Evolutionary conservation across 2,329 filamentous ascomycete species (phyloP).

Genomic region (Fusarium musae): DNA sequence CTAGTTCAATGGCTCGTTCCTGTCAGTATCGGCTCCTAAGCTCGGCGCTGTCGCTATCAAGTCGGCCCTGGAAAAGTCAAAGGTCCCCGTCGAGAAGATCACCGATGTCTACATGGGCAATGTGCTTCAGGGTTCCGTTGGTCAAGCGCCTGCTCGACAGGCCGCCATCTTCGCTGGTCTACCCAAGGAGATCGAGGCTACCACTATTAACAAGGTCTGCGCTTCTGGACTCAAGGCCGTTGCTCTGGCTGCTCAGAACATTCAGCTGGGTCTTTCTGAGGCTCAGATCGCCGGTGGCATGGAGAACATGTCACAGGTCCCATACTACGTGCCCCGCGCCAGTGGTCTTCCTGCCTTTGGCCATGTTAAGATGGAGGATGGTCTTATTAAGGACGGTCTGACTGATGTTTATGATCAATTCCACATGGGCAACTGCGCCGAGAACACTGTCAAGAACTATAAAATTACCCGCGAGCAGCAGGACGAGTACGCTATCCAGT

Average conservation of each 20-base stretch:
- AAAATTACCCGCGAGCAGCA: conserved; percentile 84
- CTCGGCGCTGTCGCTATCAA: conserved; percentile 93
- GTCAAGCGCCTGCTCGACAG: conserved; percentile 92
- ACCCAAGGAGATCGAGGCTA: conserved; percentile 81
- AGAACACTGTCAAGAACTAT: conserved; percentile 92
- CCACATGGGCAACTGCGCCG: conserved; percentile 98
- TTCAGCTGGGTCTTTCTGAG: conserved; percentile 89
- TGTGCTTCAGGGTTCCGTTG: conserved; percentile 84
- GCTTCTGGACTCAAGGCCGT: conserved; percentile 95
- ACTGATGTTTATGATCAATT: conserved; percentile 97
- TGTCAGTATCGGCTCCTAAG: conserved; percentile 83
- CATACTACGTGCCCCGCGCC: conserved; percentile 88
- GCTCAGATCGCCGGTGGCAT: conserved; percentile 94
- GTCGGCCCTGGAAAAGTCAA: conserved; percentile 86
- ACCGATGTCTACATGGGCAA: conserved; percentile 98
- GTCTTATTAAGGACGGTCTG: conserved; percentile 91
- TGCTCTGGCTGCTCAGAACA: conserved; percentile 89
- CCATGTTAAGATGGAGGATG: conserved; percentile 88
- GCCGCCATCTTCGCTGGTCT: conserved; percentile 90
- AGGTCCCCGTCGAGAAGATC: conserved; percentile 82
- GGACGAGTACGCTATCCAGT: conserved; percentile 89
- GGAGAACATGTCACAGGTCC: conserved; percentile 97
- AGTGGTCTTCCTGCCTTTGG: conserved; percentile 87
- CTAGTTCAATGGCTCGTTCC: conserved; percentile 94
- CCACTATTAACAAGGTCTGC: conserved; percentile 98